These are phyloP conservation scores for Trichoderma asperellum DNA, from an alignment of 2,329 filamentous ascomycete species.

Conservation along the genomic window DNA sequence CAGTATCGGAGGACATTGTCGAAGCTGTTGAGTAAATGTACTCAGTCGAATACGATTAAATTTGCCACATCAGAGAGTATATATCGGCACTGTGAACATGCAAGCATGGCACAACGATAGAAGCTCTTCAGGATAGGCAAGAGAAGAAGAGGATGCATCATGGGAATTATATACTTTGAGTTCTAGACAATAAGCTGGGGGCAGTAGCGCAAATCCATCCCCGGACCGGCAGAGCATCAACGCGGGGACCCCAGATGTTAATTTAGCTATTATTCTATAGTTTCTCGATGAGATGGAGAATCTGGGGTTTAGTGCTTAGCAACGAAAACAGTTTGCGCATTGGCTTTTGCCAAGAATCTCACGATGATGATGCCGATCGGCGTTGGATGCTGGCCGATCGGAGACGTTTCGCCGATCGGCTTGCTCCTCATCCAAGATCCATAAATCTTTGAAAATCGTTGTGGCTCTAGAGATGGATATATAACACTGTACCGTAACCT, in stretches of 20 bases:
- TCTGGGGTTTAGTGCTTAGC: constrained; percentile 9
- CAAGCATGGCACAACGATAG: neutral
- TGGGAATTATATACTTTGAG: constrained; percentile 10
- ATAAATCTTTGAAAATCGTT: neutral
- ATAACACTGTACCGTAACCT: neutral
- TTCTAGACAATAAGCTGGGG: neutral
- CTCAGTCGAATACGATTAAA: neutral
- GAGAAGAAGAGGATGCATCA: neutral
- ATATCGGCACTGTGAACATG: neutral
- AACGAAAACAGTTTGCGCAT: neutral
- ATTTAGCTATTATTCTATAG: neutral
- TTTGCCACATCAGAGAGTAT: neutral
- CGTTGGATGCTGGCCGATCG: constrained; percentile 11
- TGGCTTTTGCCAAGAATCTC: neutral
- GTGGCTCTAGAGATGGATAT: neutral
- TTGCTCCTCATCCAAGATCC: constrained; percentile 3
- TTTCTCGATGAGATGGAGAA: neutral
- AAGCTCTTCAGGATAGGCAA: neutral
- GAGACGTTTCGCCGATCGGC: constrained; percentile 13
- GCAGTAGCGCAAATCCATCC: neutral
- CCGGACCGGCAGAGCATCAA: constrained; percentile 13
- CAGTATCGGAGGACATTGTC: constrained; percentile 4
- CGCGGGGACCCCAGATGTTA: constrained; percentile 18
- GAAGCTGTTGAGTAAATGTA: neutral
- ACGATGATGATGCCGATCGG: constrained; percentile 14